These are phyloP conservation scores for Acacia confusa DNA, from an alignment of 306 rosid genomes.

Conservation along the genomic window DNA sequence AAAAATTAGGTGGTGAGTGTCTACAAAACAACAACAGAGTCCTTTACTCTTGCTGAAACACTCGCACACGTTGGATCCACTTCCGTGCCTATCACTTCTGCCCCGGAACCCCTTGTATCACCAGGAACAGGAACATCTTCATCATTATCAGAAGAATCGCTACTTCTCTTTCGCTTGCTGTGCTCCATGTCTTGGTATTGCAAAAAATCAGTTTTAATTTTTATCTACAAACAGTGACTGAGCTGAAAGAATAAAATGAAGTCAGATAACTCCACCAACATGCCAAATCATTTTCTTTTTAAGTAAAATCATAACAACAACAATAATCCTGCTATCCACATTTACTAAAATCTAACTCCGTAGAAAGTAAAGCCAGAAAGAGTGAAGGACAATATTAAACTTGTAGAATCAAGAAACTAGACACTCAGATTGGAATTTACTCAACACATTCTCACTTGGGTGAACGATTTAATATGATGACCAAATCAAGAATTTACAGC, in stretches of 20 bases:
- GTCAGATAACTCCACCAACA: background rate
- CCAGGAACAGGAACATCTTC: too few species aligned
- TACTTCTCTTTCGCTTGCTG: constrained; percentile 73
- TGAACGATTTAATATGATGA: background rate
- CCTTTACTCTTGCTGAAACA: constrained; percentile 64
- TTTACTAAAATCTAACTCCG: background rate
- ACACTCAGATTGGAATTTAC: background rate
- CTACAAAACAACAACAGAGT: constrained; percentile 86
- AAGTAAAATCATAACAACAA: background rate
- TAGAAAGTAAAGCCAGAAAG: background rate
- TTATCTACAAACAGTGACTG: background rate
- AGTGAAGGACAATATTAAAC: background rate
- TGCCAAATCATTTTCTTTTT: background rate
- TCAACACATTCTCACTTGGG: background rate
- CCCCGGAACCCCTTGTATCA: too few species aligned
- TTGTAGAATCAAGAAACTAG: background rate
- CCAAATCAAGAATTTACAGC: background rate
- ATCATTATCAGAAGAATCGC: too few species aligned
- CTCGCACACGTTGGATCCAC: constrained; percentile 34
- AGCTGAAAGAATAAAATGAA: background rate
- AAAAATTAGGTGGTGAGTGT: constrained; percentile 94
- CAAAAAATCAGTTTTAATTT: background rate
- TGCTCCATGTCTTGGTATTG: constrained; percentile 25
- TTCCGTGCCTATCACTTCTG: too few species aligned
- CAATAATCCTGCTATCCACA: background rate